These are phyloP conservation scores for Candida nonsorbophila DNA, from an alignment of 805 yeast species.

Conservation along the genomic window DNA sequence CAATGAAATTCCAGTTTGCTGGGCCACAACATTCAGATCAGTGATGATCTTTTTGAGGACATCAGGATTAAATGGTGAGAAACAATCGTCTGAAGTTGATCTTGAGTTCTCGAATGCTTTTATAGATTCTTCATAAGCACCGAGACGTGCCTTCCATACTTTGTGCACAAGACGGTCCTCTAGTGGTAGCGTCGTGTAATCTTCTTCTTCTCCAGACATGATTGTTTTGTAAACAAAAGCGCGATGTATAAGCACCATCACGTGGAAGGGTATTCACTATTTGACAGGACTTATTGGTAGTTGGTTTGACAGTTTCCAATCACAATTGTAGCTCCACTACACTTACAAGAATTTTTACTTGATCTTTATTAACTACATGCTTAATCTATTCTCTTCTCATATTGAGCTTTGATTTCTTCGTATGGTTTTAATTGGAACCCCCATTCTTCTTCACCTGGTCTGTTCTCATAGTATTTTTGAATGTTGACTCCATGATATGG, in stretches of 20 bases:
- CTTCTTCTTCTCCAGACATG: constrained; percentile 39
- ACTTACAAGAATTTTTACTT: no score
- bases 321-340: no score
- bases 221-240: constrained; percentile 4
- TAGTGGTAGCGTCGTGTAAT: constrained; percentile 57
- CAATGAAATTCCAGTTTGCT: constrained; percentile 69
- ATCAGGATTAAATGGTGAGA: constrained; percentile 51
- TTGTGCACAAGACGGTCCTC: constrained; percentile 64
- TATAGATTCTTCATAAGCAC: constrained; percentile 68
- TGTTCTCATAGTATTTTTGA: constrained; percentile 50
- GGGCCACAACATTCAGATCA: constrained; percentile 88
- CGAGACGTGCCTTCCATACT: constrained; percentile 81
- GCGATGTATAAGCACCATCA: no score
- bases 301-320: no score
- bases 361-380: neutral
- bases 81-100: constrained; percentile 51
- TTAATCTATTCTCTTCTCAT: constrained; percentile 19
- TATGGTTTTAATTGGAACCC: constrained; percentile 49
- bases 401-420: constrained; percentile 40
- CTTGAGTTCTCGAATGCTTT: constrained; percentile 49
- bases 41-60: constrained; percentile 53
- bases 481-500: constrained; percentile 78
- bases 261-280: no score
- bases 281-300: no score
- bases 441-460: constrained; percentile 58